Base-by-base conservation (phyloP, 441 rosid genomes). In the Adansonia madagascariensis region DNA sequence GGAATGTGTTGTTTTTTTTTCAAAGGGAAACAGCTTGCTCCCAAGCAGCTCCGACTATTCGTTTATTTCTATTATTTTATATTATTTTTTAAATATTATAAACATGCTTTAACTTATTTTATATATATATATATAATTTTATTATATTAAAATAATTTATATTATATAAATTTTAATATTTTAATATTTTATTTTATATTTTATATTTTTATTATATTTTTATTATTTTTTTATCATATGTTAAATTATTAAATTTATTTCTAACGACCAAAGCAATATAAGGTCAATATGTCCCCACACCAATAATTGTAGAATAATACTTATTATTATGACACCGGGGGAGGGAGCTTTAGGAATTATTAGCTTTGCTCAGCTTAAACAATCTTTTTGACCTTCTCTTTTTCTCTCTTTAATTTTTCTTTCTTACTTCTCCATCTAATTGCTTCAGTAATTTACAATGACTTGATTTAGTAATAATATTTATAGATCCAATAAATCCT, bases 11-110 rank as follows among this genome's bases (percentile, higher is more conserved):
- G 65, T n/a, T 76, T 71, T 71, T 81, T 84, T 78, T 80, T 74
- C 27, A 81, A 85, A 86, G 86, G 88, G 83, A 85, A 85, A 91
- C 91, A 92, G 97, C 91, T 86, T 85, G 88, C 92, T 84, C 87
- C 85, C 85, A 79, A 84, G 83, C 75, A 74, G 86, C 66, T 35
- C 4, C 39, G 39, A 35, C 4, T 2, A 35, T 35, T 35, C 4
- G 4, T 35, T 35, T 35, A 35, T 35, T 35, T 35, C 3, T 35
- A 35, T 35, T 0, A 4, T 35, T 35, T 35, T 35, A 1, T 35
- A 4, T 35, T 35, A 35, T 35, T 35, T 35, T 35, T 35, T 24
- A 35, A 2, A 35, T 35, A 35, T 35, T 35, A 35, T 35, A 35
- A 35, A 2, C 4, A 35, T 35, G 27, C 1, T 35, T 35, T 35